Percentiles rank a stretch among this genome's conserved stretches.
These are phyloP conservation scores for Rhodotorula mucilaginosa DNA, from an alignment of 1,284 basidiomycete species.

Conservation along the genomic window DNA sequence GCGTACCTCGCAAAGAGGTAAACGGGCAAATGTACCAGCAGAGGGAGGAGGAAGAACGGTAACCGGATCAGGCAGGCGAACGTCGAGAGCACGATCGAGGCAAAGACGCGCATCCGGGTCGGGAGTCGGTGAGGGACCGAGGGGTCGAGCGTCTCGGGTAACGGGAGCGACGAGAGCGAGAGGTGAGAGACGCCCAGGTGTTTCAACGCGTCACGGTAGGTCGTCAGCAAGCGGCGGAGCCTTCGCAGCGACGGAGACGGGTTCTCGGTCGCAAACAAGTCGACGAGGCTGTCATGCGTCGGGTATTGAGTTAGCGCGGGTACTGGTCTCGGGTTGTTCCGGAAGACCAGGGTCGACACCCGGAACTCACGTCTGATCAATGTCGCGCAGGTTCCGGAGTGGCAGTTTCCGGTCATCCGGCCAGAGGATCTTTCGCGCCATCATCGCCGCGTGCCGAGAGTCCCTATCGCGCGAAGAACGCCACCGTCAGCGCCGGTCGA, in stretches of 20 bases:
- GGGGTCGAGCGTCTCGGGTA: conserved; percentile 76
- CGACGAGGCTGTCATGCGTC: conserved; percentile 30
- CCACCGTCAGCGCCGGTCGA: background rate
- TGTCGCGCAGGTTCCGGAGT: conserved; percentile 64
- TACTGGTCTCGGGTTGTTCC: background rate
- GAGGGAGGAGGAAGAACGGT: conserved; percentile 77
- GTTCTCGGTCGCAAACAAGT: conserved; percentile 40
- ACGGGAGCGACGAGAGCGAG: conserved; percentile 67
- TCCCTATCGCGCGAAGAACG: conserved; percentile 59
- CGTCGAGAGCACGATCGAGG: conserved; percentile 72
- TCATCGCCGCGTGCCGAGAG: conserved; percentile 75
- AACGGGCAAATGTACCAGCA: conserved; percentile 75
- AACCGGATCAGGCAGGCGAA: conserved; percentile 66
- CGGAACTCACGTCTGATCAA: conserved; percentile 80
- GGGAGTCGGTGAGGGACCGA: conserved; percentile 65
- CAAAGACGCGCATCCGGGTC: conserved; percentile 73
- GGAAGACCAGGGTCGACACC: too few relatives aligned
- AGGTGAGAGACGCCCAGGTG: conserved; percentile 77
- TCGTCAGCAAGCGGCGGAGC: conserved; percentile 68
- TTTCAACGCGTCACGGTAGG: conserved; percentile 82
- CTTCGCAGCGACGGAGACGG: conserved; percentile 27
- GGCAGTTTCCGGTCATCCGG: conserved; percentile 68
- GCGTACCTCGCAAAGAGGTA: conserved; percentile 64
- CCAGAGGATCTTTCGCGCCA: conserved; percentile 88
- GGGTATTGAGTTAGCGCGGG: background rate